Evolutionary conservation across 2,329 filamentous ascomycete genomes (phyloP), one percentile per base, ranked within the genome.

Genomic region (Paecilomyces dactylethromorphus): DNA sequence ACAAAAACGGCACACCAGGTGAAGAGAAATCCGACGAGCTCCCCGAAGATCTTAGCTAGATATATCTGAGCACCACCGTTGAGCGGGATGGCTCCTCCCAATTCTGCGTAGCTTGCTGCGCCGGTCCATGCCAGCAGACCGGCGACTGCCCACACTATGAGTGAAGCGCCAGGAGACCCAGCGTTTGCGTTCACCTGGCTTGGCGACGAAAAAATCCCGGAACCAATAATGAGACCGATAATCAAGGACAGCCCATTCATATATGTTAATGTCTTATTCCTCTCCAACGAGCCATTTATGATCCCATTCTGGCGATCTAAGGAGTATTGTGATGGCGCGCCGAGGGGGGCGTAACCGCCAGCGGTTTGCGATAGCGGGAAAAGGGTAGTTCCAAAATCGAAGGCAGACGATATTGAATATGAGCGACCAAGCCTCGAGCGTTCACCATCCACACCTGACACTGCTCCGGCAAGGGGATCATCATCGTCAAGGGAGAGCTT

Each of bases 121-220:
- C 94, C 93, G 0, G 94, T 99, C 93, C 94, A 99, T 1, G 93
- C 93, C 62, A 99, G 79, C 21, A 97, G 71, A n/a, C 93, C 93
- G 2, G 93, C 92, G 50, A 97, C 85, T 1, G 86, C 81, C 93
- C 93, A 99, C 3, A 97, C 87, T n/a, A 97, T 82, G 55, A 99
- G 78, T 1, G 92, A 87, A 15, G 92, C 93, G 55, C 92, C 94
- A 0, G 92, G 91, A 29, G 92, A 97, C 10, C 93, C 94, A 35
- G 91, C 91, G 71, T 95, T 95, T 58, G 84, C 84, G 75, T 94
- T 96, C 67, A 99, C 93, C 71, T 96, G 91, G 58, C 91, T 92
- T 0, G 93, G 93, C 22, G 91, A 95, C 3, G 91, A 95, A 76
- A 97, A 99, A 69, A 99, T 97, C 13, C 93, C 94, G 24, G 91